These are phyloP conservation scores for Leishmania guyanensis DNA, from an alignment of 208 protist genomes.

Conservation along the genomic window DNA sequence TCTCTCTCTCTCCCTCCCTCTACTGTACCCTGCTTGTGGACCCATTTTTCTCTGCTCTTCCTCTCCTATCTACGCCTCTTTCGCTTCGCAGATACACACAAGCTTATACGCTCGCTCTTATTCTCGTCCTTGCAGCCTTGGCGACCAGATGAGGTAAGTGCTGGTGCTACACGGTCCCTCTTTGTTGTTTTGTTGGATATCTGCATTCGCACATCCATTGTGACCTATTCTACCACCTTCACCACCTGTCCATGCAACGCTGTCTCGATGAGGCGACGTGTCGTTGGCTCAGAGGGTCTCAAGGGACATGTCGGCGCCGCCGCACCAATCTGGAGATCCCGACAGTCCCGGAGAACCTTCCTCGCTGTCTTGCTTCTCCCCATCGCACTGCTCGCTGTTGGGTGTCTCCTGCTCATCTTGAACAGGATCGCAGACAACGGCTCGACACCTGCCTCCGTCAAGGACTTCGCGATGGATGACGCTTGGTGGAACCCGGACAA, in stretches of 20 bases:
- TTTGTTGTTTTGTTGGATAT: background rate
- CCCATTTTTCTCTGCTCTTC: background rate
- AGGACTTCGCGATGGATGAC: background rate
- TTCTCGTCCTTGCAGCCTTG: background rate
- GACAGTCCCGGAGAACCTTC: background rate
- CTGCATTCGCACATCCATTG: background rate
- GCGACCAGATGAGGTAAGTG: background rate
- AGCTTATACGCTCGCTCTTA: background rate
- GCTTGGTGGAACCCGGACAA: slow-evolving; percentile 9
- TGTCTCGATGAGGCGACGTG: slow-evolving; percentile 5
- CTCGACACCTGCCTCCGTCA: background rate
- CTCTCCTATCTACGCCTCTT: slow-evolving; percentile 8
- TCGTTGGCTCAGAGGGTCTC: background rate
- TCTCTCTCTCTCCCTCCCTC: background rate
- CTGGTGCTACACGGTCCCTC: background rate
- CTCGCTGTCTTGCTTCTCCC: background rate
- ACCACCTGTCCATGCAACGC: background rate
- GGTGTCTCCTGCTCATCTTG: slow-evolving; percentile 10
- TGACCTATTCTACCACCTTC: background rate
- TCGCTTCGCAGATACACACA: slow-evolving; percentile 8
- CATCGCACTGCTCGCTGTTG: slow-evolving; percentile 12
- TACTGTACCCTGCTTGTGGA: background rate
- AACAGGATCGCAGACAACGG: background rate
- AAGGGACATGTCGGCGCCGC: background rate
- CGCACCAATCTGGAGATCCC: background rate